These are phyloP conservation scores for Chytriomyces hyalinus DNA, from an alignment of 192 early-diverging fungal species.

Conservation along the genomic window DNA sequence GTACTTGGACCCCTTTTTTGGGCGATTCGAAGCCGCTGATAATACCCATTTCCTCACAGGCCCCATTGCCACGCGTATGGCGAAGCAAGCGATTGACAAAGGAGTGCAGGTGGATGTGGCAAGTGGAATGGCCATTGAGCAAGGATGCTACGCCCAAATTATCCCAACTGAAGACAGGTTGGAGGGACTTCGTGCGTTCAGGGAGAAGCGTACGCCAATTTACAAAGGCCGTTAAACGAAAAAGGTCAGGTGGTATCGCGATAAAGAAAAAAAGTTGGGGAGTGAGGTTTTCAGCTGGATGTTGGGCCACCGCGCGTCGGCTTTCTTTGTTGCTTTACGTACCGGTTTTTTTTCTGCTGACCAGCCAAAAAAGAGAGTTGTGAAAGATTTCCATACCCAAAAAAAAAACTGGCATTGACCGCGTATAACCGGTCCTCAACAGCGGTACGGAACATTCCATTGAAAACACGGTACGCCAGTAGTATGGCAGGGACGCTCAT, in stretches of 20 bases:
- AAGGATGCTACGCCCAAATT: slow-evolving; percentile 92
- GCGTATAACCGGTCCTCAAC: too few relatives aligned
- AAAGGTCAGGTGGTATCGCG: neutral
- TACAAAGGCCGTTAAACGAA: slow-evolving; percentile 73
- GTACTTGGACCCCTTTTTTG: neutral
- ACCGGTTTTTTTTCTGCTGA: too few relatives aligned
- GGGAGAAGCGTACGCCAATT: slow-evolving; percentile 81
- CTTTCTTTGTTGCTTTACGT: too few relatives aligned
- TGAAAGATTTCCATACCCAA: too few relatives aligned
- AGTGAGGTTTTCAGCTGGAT: too few relatives aligned
- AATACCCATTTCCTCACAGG: slow-evolving; percentile 49
- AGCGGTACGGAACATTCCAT: too few relatives aligned
- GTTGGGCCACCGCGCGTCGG: too few relatives aligned
- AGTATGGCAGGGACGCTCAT: neutral
- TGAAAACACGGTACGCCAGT: too few relatives aligned
- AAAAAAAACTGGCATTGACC: too few relatives aligned
- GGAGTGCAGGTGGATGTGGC: slow-evolving; percentile 81
- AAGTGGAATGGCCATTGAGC: slow-evolving; percentile 84
- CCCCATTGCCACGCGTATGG: slow-evolving; percentile 88
- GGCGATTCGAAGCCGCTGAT: slow-evolving; percentile 6
- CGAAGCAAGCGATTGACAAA: slow-evolving; percentile 86
- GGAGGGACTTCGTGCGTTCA: slow-evolving; percentile 81
- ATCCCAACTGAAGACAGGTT: slow-evolving; percentile 93
- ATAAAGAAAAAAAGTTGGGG: too few relatives aligned
- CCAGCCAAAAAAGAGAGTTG: too few relatives aligned